Evolutionary conservation across 2,329 filamentous ascomycete species (phyloP).

Genomic region (Fusarium pseudonygamai): DNA sequence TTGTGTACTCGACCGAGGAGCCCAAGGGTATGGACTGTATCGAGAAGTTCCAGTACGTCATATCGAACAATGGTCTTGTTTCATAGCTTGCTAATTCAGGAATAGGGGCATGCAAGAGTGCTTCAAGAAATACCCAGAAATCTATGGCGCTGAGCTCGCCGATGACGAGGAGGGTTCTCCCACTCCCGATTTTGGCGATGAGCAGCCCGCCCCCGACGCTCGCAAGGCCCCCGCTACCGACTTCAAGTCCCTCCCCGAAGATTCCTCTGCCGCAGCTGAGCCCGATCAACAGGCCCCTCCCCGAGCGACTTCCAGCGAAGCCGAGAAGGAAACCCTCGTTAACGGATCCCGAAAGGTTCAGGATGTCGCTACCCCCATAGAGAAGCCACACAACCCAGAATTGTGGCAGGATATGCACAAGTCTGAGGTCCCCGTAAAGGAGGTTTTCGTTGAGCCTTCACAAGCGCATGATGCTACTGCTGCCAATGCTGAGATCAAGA

Average conservation of each 20-base stretch:
- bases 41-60: slow-evolving; percentile 90
- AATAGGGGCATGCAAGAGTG: slow-evolving; percentile 94
- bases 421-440: slow-evolving; percentile 18
- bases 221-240: slow-evolving; percentile 6
- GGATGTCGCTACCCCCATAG: slow-evolving; percentile 20
- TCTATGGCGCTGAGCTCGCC: slow-evolving; percentile 89
- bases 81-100: slow-evolving; percentile 38
- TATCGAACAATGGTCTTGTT: background rate
- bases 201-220: slow-evolving; percentile 35
- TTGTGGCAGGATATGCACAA: slow-evolving; percentile 23
- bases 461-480: slow-evolving; percentile 44
- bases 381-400: slow-evolving; percentile 12
- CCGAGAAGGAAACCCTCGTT: background rate
- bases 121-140: slow-evolving; percentile 90
- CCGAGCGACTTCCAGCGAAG: background rate
- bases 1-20: slow-evolving; percentile 93
- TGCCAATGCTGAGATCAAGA: slow-evolving; percentile 40
- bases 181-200: slow-evolving; percentile 43
- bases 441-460: slow-evolving; percentile 13
- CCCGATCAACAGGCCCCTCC: background rate
- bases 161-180: slow-evolving; percentile 69
- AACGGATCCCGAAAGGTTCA: slow-evolving; percentile 18
- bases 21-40: slow-evolving; percentile 98
- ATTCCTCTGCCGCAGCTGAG: background rate
- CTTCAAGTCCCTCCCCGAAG: background rate